phyloP scores from a whole-genome alignment of 2,329 filamentous ascomycete genomes.

The Rutstroemia sp. region DNA sequence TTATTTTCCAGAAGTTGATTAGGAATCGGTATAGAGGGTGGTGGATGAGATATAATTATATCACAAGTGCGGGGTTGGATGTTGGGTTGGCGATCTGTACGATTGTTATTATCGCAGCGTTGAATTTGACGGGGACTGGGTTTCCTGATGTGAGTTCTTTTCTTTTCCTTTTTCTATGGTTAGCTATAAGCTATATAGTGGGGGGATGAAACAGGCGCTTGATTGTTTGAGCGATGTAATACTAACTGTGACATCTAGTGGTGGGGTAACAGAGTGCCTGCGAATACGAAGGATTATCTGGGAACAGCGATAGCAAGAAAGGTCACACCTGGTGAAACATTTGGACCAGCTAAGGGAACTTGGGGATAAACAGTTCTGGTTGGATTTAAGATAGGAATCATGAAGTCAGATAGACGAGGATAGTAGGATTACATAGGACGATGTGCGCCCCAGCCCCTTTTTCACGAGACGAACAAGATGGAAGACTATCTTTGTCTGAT shows the following conservation, averaged over 20 bases:
- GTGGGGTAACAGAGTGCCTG: constrained; percentile 53
- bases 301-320: constrained; percentile 15
- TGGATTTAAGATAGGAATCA: no score
- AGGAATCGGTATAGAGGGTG: constrained; percentile 59
- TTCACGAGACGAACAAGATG: no score
- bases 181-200: neutral
- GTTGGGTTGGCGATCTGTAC: constrained; percentile 60
- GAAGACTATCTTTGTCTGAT: no score
- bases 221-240: neutral
- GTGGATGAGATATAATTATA: constrained; percentile 75
- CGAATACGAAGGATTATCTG: constrained; percentile 14
- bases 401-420: no score
- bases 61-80: constrained; percentile 65
- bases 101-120: constrained; percentile 62
- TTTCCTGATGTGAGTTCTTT: constrained; percentile 38
- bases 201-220: no score
- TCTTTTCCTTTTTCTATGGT: neutral
- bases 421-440: no score
- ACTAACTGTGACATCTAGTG: constrained; percentile 33
- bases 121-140: constrained; percentile 52
- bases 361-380: neutral
- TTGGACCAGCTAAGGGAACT: constrained; percentile 12
- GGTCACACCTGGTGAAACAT: constrained; percentile 13
- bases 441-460: no score
- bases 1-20: constrained; percentile 62